Conservation (phyloP, 441 rosid genomes). For the Omphalea diandra region DNA sequence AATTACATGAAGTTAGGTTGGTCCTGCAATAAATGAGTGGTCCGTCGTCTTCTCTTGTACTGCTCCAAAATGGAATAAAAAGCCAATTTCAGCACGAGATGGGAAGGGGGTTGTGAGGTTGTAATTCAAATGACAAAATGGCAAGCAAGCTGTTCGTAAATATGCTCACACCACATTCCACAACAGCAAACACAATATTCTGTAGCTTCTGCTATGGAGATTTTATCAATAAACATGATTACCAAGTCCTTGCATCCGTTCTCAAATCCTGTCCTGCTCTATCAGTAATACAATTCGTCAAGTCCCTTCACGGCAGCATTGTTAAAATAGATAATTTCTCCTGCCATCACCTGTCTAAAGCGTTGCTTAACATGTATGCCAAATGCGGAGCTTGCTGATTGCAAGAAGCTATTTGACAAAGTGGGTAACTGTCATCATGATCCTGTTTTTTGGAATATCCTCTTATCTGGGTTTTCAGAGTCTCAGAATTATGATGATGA, state of each 20-base stretch:
- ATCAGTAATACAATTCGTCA: slow-evolving; percentile 45
- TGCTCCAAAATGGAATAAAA: too few relatives aligned
- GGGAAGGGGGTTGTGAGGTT: not conserved
- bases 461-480: slow-evolving; percentile 61
- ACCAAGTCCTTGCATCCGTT: slow-evolving; percentile 47
- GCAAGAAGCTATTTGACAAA: slow-evolving; percentile 51
- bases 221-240: slow-evolving; percentile 35
- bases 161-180: slow-evolving; percentile 38
- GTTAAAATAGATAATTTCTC: slow-evolving; percentile 52
- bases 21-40: too few relatives aligned
- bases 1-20: too few relatives aligned
- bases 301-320: slow-evolving; percentile 47
- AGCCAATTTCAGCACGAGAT: too few relatives aligned
- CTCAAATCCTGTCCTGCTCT: slow-evolving; percentile 62
- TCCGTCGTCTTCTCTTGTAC: too few relatives aligned
- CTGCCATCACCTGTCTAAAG: slow-evolving; percentile 58
- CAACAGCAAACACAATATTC: slow-evolving; percentile 16
- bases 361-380: slow-evolving; percentile 78
- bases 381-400: slow-evolving; percentile 63
- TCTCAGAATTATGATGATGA: slow-evolving; percentile 42
- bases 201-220: slow-evolving; percentile 17
- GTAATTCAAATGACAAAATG: not conserved
- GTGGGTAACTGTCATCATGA: slow-evolving; percentile 48
- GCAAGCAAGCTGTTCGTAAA: slow-evolving; percentile 30
- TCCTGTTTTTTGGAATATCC: slow-evolving; percentile 81